Evolutionary conservation across 306 rosid species (phyloP), one percentile per base, ranked within the genome.

Genomic region (Benincasa hispida): DNA sequence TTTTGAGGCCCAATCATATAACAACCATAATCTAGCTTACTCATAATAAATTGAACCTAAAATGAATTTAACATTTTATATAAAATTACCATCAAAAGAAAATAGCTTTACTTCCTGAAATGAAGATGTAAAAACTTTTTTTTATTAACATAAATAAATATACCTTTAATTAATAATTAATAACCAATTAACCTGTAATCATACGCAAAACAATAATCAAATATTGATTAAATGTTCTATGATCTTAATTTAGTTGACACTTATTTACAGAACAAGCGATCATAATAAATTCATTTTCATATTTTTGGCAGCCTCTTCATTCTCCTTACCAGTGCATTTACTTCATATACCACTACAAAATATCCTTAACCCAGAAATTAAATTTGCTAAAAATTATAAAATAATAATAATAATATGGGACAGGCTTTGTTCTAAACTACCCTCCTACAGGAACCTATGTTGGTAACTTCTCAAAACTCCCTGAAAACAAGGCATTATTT

Each of bases 251-350:
- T 10, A 63, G 14, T 35, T 34, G 48, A 63, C 48, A 63, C 35
- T 62, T 17, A 62, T 7, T 62, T 62, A 17, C 22, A 62, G 61
- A 62, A 17, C 42, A 61, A 62, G 14, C 2, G 12, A 65, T 63
- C 72, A 65, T 66, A 35, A 65, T 66, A 35, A 66, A 66, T 66
- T 66, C 51, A n/a, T 66, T 66, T 66, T 66, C 73, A 39, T 37
- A 5, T 10, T 37, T 65, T 65, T 65, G 72, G 72, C 72, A 65
- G 50, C 72, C 27, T 65, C 28, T 35, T 5, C 47, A n/a, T 24
- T 63, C 72, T n/a, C 30, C 72, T 68, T 68, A 2, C 22, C 7
- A 11, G 18, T 11, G 18, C 74, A 68, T 39, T 42, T 68, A 65
- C 72, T 37, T 65, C 47, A 63, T 21, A 21, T 67, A 39, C n/a